Evolutionary conservation across 2,329 filamentous ascomycete species (phyloP).

Genomic region (Beauveria varroae): DNA sequence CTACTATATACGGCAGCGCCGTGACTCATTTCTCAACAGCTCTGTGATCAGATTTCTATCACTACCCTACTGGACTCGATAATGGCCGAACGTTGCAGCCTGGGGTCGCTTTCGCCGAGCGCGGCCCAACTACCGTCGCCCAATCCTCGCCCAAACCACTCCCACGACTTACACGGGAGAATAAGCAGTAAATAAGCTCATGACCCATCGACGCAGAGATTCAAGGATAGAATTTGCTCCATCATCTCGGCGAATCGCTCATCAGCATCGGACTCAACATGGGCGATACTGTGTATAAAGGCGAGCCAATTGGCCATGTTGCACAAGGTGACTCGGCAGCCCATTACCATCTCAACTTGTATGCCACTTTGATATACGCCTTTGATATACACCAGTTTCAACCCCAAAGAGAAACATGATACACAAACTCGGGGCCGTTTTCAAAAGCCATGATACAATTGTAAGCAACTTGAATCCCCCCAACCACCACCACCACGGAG

Average conservation of each 20-base stretch:
- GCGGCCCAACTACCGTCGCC: not conserved
- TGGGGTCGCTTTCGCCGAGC: not conserved
- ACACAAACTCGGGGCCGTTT: not conserved
- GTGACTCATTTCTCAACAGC: not conserved
- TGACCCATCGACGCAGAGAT: too few relatives aligned
- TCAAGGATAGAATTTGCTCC: not conserved
- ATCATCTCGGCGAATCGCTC: not conserved
- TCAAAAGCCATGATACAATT: not conserved
- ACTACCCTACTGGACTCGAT: too few relatives aligned
- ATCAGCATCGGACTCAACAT: not conserved
- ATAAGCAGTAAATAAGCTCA: not conserved
- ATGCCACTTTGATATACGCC: not conserved
- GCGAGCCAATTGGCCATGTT: not conserved
- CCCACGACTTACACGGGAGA: not conserved
- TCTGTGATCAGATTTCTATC: not conserved
- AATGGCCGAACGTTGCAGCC: not conserved
- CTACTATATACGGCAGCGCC: not conserved
- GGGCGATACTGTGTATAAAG: not conserved
- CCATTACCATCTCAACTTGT: not conserved
- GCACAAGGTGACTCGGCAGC: not conserved
- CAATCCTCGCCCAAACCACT: not conserved
- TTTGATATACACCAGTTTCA: too few relatives aligned
- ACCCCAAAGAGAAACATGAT: not conserved
- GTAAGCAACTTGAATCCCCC: not conserved
- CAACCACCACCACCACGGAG: not conserved